phyloP scores from a whole-genome alignment of 164 flowering plant genomes.

The Dillenia turbinata region DNA sequence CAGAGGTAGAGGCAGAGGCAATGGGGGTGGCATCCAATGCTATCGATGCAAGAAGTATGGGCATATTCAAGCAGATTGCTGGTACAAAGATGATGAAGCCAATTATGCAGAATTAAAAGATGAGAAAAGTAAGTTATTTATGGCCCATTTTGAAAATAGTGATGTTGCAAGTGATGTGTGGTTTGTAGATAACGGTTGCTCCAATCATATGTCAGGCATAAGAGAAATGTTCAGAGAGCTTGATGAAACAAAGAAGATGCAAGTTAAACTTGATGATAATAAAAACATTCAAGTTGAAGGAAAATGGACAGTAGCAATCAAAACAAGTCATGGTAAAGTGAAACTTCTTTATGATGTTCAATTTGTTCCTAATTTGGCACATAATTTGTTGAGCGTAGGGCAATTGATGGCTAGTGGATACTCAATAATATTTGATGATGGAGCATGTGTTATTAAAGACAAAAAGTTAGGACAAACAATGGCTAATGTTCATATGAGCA shows the following conservation, averaged over 20 bases:
- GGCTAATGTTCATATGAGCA: constrained; percentile 1
- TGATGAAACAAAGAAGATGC: constrained; percentile 5
- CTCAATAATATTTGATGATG: no score
- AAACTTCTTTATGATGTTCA: constrained; percentile 7
- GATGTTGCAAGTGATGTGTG: constrained; percentile 1
- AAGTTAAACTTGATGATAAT: constrained; percentile 6
- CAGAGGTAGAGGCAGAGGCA: no score
- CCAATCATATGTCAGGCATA: constrained; percentile 8
- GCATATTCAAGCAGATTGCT: no score
- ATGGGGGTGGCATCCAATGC: no score
- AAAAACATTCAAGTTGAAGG: constrained; percentile 6
- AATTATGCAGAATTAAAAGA: not conserved
- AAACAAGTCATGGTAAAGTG: not conserved
- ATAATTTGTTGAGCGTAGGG: constrained; percentile 1
- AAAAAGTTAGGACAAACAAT: constrained; percentile 3
- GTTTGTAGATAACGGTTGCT: constrained; percentile 12
- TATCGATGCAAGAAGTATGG: no score
- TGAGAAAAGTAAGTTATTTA: not conserved
- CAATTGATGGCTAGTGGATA: no score
- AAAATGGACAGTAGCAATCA: constrained; percentile 3
- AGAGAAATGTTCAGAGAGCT: constrained; percentile 1
- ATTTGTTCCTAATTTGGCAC: constrained; percentile 3
- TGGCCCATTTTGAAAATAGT: not conserved
- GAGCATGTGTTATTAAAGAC: constrained; percentile 1
- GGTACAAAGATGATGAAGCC: not conserved